phyloP scores from a whole-genome alignment of 805 yeast genomes.

The Yarrowia sp. region DNA sequence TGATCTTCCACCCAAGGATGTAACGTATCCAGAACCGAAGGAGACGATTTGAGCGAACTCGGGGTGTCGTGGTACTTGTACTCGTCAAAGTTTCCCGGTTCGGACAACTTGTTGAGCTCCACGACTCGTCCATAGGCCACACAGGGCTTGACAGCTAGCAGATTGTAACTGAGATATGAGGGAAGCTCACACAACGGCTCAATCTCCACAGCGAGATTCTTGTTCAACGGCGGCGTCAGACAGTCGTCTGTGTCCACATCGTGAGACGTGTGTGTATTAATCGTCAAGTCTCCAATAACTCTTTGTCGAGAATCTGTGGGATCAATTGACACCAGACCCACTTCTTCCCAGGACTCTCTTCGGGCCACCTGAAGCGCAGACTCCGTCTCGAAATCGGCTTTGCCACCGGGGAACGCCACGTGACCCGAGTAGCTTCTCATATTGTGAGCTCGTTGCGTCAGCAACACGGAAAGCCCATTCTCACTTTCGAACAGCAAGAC shows the following conservation, averaged over 20 bases:
- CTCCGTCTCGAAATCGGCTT: slow-evolving; percentile 67
- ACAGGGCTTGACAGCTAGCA: slow-evolving; percentile 83
- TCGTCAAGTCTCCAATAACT: slow-evolving; percentile 18
- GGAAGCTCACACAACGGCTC: slow-evolving; percentile 73
- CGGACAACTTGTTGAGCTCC: slow-evolving; percentile 24
- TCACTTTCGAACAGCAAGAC: slow-evolving; percentile 69
- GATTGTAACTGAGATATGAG: slow-evolving; percentile 79
- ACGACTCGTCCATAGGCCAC: slow-evolving; percentile 45
- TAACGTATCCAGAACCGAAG: slow-evolving; percentile 30
- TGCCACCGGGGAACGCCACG: slow-evolving; percentile 93
- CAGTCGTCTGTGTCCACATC: slow-evolving; percentile 27
- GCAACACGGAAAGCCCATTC: slow-evolving; percentile 62
- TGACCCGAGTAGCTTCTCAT: slow-evolving; percentile 85
- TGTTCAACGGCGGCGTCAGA: slow-evolving; percentile 26
- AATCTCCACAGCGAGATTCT: slow-evolving; percentile 47
- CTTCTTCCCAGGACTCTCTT: slow-evolving; percentile 87
- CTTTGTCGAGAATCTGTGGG: not conserved
- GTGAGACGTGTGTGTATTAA: slow-evolving; percentile 26
- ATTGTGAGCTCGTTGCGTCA: slow-evolving; percentile 77
- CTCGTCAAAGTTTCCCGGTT: slow-evolving; percentile 11
- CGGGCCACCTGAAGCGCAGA: slow-evolving; percentile 80
- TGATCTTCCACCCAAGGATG: slow-evolving; percentile 36
- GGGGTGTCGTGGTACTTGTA: slow-evolving; percentile 21
- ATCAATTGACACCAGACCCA: slow-evolving; percentile 59
- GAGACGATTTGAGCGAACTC: slow-evolving; percentile 43